Conservation (phyloP, 2,329 filamentous ascomycete species). For the Colletotrichum limetticola region DNA sequence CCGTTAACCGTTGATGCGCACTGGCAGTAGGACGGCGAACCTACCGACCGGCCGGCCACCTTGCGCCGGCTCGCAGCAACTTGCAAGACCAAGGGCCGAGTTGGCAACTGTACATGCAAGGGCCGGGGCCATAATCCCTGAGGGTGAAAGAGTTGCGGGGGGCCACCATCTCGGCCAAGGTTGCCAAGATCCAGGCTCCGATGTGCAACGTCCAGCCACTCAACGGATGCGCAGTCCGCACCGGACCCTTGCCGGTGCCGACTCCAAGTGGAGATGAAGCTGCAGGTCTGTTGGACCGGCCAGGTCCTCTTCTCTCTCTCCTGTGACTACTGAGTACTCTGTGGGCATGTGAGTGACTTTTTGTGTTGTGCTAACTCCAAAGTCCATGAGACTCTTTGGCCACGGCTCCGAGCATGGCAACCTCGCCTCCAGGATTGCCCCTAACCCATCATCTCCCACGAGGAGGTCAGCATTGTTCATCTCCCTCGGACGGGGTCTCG, state of each 20-base stretch:
- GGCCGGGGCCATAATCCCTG: background rate
- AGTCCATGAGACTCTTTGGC: background rate
- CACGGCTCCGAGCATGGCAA: background rate
- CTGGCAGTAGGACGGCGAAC: background rate
- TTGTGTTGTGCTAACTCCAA: background rate
- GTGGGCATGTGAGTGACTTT: background rate
- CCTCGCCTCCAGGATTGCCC: background rate
- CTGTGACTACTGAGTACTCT: background rate
- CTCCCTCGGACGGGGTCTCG: conserved; percentile 9
- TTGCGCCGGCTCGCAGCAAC: conserved; percentile 9
- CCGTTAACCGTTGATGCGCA: background rate
- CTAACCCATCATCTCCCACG: background rate
- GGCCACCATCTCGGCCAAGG: conserved; percentile 19
- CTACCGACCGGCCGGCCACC: conserved; percentile 13
- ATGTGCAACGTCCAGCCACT: conserved; percentile 25
- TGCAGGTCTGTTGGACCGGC: conserved; percentile 15
- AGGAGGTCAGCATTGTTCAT: conserved; percentile 24
- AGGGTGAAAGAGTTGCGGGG: background rate
- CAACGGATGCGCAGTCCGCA: conserved; percentile 15
- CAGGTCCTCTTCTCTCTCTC: background rate
- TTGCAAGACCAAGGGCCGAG: conserved; percentile 14
- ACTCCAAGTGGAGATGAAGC: conserved; percentile 20
- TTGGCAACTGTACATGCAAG: conserved; percentile 11
- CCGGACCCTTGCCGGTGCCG: conserved; percentile 21
- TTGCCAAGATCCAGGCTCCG: conserved; percentile 17